phyloP scores from a whole-genome alignment of 257 asterid genomes.

The Lavandula angustifolia region DNA sequence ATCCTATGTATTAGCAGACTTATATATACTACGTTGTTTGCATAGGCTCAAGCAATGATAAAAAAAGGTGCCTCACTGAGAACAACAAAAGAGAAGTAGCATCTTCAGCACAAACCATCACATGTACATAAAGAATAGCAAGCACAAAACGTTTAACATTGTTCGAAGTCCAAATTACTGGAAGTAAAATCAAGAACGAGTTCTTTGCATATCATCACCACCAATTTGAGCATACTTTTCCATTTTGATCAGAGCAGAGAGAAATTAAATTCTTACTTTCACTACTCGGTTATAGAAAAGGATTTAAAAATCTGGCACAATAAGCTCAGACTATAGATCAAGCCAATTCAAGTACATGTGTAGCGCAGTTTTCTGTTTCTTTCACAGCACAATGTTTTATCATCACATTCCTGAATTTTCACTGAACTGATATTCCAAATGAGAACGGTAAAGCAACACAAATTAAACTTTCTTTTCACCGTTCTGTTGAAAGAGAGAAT shows the following conservation, averaged over 20 bases:
- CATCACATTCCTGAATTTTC: background rate
- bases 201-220: background rate
- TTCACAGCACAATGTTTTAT: background rate
- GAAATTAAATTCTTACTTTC: background rate
- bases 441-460: background rate
- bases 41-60: background rate
- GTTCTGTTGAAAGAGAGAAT: background rate
- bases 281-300: too few species aligned
- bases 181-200: conserved; percentile 13
- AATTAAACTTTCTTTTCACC: background rate
- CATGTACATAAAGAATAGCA: background rate
- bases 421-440: background rate
- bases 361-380: background rate
- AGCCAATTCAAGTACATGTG: background rate
- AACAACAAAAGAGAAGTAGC: background rate
- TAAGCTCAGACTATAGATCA: background rate
- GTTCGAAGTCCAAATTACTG: background rate
- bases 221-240: background rate
- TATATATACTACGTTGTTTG: background rate
- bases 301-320: background rate
- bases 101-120: background rate
- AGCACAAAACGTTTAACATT: background rate
- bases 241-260: background rate
- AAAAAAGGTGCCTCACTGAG: conserved; percentile 7
- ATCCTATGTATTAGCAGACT: background rate